These are phyloP conservation scores for Monilinia aucupariae DNA, from an alignment of 2,329 filamentous ascomycete species.

Conservation along the genomic window DNA sequence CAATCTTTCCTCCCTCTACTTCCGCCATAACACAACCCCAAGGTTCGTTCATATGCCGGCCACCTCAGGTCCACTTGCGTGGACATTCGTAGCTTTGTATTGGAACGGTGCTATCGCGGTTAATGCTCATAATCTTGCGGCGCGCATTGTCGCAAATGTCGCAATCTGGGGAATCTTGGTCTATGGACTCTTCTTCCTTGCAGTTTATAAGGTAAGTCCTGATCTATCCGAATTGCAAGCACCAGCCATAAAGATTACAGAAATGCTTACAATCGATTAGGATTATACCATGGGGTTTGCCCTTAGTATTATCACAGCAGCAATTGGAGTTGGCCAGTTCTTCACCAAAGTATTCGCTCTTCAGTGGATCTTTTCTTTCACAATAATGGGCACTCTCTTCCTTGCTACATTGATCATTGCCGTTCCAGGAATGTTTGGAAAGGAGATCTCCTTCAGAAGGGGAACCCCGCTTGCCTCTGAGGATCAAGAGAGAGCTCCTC, in stretches of 20 bases:
- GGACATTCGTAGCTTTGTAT: slow-evolving; percentile 81
- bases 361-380: slow-evolving; percentile 90
- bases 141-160: slow-evolving; percentile 78
- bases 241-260: not conserved
- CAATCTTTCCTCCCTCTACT: slow-evolving; percentile 74
- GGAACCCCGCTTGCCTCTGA: slow-evolving; percentile 43
- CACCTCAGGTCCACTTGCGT: slow-evolving; percentile 73
- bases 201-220: slow-evolving; percentile 58
- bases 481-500: slow-evolving; percentile 51
- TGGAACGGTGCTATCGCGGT: slow-evolving; percentile 85
- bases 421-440: slow-evolving; percentile 57
- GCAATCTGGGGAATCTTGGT: slow-evolving; percentile 80
- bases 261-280: slow-evolving; percentile 34
- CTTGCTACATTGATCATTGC: slow-evolving; percentile 60
- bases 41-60: slow-evolving; percentile 71
- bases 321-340: slow-evolving; percentile 75
- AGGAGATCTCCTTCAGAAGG: slow-evolving; percentile 47
- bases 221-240: not conserved
- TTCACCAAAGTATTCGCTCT: slow-evolving; percentile 66
- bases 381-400: slow-evolving; percentile 72
- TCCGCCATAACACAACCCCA: slow-evolving; percentile 67
- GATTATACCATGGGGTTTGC: slow-evolving; percentile 75
- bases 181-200: slow-evolving; percentile 72
- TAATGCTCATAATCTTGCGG: slow-evolving; percentile 59
- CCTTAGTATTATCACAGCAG: slow-evolving; percentile 65